These are phyloP conservation scores for Lippia alba DNA, from an alignment of 305 asterid genomes.

Conservation along the genomic window DNA sequence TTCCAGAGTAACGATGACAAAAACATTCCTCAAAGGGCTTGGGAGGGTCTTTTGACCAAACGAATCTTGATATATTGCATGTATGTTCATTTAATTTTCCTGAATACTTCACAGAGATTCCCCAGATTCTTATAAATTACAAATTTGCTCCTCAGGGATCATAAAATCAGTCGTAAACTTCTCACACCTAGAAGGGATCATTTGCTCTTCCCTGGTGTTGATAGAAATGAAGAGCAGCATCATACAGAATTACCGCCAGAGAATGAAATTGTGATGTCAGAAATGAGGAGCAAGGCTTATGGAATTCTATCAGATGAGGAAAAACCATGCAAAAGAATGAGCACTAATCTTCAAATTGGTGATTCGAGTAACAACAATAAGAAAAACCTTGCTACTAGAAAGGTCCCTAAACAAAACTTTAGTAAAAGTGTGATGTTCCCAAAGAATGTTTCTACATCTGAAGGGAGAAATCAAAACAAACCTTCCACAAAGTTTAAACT, in stretches of 20 bases:
- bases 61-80: conserved; percentile 77
- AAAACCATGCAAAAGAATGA: conserved; percentile 29
- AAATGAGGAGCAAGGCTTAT: conserved; percentile 52
- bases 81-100: conserved; percentile 45
- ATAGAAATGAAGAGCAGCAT: conserved; percentile 38
- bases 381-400: conserved; percentile 26
- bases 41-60: conserved; percentile 60
- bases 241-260: conserved; percentile 29
- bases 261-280: conserved; percentile 37
- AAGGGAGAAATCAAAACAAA: conserved; percentile 35
- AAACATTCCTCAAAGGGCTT: conserved; percentile 56
- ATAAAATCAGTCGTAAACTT: conserved; percentile 48
- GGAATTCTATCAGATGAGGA: conserved; percentile 49
- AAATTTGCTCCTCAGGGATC: conserved; percentile 58
- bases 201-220: conserved; percentile 59
- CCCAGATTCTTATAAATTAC: conserved; percentile 22
- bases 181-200: conserved; percentile 76
- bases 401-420: conserved; percentile 33
- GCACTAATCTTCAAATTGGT: conserved; percentile 32
- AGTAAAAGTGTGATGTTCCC: conserved; percentile 29
- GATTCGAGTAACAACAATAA: conserved; percentile 36
- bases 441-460: conserved; percentile 29
- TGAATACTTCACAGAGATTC: conserved; percentile 20
- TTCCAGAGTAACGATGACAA: conserved; percentile 45
- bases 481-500: conserved; percentile 34